Conservation (phyloP, 2,329 filamentous ascomycete genomes). For the Thelonectria blattea region DNA sequence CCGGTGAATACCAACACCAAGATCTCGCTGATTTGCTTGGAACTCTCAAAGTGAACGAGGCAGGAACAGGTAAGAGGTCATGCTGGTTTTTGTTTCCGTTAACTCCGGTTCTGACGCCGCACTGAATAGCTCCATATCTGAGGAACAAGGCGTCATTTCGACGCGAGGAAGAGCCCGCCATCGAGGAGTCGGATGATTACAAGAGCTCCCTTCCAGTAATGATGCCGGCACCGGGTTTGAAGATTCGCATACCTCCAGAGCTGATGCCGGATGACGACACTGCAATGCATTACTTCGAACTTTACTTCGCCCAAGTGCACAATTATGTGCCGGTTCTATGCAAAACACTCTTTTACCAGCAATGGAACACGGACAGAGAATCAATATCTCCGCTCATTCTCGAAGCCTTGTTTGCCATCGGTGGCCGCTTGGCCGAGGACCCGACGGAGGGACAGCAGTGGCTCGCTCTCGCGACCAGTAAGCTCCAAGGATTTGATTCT, state of each 20-base stretch:
- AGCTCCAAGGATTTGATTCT: conserved; percentile 28
- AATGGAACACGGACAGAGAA: conserved; percentile 85
- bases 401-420: conserved; percentile 90
- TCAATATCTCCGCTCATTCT: conserved; percentile 87
- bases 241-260: conserved; percentile 87
- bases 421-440: conserved; percentile 82
- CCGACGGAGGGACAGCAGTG: conserved; percentile 87
- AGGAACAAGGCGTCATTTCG: conserved; percentile 63
- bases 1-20: conserved; percentile 70
- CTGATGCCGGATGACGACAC: conserved; percentile 91
- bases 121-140: conserved; percentile 76
- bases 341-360: conserved; percentile 80
- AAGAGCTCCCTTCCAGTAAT: conserved; percentile 74
- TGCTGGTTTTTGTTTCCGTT: background rate
- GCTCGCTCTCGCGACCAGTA: conserved; percentile 87
- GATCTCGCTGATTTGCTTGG: conserved; percentile 83
- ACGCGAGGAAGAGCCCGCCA: conserved; percentile 64
- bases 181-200: conserved; percentile 76
- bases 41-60: conserved; percentile 84
- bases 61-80: conserved; percentile 74
- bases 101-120: conserved; percentile 21
- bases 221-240: conserved; percentile 71
- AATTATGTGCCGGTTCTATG: conserved; percentile 92
- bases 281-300: conserved; percentile 82
- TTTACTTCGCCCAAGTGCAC: conserved; percentile 90